Evolutionary conservation across 805 yeast species (phyloP).

Genomic region (Groenewaldozyma salmanticensis): DNA sequence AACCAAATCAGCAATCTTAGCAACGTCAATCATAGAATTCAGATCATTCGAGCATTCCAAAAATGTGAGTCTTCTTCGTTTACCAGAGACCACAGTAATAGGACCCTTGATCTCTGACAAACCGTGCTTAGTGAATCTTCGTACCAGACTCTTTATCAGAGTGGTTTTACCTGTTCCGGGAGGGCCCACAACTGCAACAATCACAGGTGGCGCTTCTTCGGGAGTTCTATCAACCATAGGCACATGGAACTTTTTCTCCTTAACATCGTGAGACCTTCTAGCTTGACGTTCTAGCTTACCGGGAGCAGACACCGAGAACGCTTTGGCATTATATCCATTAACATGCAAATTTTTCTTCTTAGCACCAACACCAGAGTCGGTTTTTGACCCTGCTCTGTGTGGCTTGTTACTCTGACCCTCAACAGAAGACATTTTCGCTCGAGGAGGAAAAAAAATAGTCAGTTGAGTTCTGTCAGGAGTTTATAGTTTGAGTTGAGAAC

Average conservation of each 20-base stretch:
- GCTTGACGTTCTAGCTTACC: conserved; percentile 80
- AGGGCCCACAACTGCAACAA: conserved; percentile 96
- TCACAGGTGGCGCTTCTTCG: conserved; percentile 95
- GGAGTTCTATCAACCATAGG: conserved; percentile 98
- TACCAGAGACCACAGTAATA: conserved; percentile 91
- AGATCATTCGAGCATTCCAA: conserved; percentile 88
- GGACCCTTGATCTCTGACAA: conserved; percentile 88
- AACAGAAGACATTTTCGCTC: conserved; percentile 6
- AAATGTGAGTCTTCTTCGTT: conserved; percentile 83
- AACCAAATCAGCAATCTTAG: conserved; percentile 90
- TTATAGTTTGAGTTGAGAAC: too few relatives aligned
- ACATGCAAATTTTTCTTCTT: conserved; percentile 83
- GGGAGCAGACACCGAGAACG: conserved; percentile 76
- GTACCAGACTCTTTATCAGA: conserved; percentile 75
- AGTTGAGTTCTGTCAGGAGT: neutral
- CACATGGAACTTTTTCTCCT: conserved; percentile 81
- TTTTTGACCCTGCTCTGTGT: conserved; percentile 52
- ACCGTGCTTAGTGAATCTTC: conserved; percentile 80
- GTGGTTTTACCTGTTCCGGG: conserved; percentile 98
- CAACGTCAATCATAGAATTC: conserved; percentile 92
- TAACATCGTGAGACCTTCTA: conserved; percentile 68
- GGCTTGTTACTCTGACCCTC: conserved; percentile 67
- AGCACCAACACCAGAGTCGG: conserved; percentile 33
- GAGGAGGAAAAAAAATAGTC: neutral
- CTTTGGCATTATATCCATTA: conserved; percentile 78